Conservation (phyloP, 2,329 filamentous ascomycete species). For the Colletotrichum orbiculare region DNA sequence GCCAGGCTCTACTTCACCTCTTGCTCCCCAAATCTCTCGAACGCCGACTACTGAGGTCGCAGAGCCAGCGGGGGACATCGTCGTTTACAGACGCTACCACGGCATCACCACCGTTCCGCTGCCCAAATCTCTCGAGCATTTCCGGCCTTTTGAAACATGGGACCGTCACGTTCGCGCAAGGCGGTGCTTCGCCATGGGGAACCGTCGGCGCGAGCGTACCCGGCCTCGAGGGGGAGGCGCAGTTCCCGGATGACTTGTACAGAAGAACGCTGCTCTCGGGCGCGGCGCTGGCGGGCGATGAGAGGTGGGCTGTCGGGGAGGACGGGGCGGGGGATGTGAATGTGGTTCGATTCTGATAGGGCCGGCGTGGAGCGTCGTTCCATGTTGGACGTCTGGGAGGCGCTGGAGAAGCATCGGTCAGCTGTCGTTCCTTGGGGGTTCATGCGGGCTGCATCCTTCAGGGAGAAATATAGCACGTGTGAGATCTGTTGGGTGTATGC, state of each 20-base stretch:
- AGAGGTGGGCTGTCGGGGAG: conserved; percentile 71
- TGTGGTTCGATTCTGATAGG: conserved; percentile 60
- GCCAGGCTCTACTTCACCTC: conserved; percentile 58
- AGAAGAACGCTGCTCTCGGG: conserved; percentile 60
- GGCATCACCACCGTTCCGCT: conserved; percentile 35
- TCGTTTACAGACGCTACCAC: conserved; percentile 4
- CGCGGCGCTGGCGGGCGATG: conserved; percentile 68
- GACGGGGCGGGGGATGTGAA: conserved; percentile 62
- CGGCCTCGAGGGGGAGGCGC: conserved; percentile 42
- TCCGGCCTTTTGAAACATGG: conserved; percentile 57
- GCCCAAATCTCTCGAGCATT: conserved; percentile 38
- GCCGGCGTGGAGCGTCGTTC: conserved; percentile 11
- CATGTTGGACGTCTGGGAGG: neutral
- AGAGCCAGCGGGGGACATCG: neutral
- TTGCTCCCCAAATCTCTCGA: conserved; percentile 67
- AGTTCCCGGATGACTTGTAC: conserved; percentile 55
- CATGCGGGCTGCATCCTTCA: neutral
- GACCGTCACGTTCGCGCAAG: conserved; percentile 56
- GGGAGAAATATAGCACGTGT: neutral
- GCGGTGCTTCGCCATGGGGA: conserved; percentile 60
- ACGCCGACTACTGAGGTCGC: conserved; percentile 50
- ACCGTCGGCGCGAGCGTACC: conserved; percentile 52
- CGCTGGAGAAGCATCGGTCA: neutral
- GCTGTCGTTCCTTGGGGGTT: neutral
- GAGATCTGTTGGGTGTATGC: neutral